phyloP scores from a whole-genome alignment of 495 filamentous ascomycete species.

The Cryomyces minteri region DNA sequence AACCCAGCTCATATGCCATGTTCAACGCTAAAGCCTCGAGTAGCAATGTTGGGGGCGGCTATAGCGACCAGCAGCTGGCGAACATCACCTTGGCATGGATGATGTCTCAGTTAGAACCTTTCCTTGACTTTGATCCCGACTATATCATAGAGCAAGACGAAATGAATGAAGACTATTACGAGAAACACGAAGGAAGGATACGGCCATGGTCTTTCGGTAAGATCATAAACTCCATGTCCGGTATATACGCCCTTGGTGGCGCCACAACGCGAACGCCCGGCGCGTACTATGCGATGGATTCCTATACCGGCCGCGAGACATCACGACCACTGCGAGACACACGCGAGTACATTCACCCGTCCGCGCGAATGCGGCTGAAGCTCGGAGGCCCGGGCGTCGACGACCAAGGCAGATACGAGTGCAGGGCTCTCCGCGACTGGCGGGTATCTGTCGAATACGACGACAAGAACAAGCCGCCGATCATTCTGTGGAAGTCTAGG shows the following conservation, averaged over 20 bases:
- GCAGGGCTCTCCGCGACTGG: conserved; percentile 30
- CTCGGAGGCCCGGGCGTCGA: conserved; percentile 36
- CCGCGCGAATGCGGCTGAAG: conserved; percentile 35
- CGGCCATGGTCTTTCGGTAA: conserved; percentile 41
- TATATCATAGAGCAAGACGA: conserved; percentile 31
- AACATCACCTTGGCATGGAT: conserved; percentile 56
- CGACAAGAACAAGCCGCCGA: conserved; percentile 3
- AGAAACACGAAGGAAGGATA: conserved; percentile 24
- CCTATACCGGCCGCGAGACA: conserved; percentile 24
- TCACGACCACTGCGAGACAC: conserved; percentile 33
- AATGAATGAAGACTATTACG: conserved; percentile 27
- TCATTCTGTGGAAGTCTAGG: conserved; percentile 17
- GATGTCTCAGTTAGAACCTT: conserved; percentile 46
- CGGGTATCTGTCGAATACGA: conserved; percentile 20
- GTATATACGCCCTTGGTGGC: conserved; percentile 33
- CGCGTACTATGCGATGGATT: conserved; percentile 35
- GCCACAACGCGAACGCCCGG: conserved; percentile 36
- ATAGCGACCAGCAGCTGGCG: conserved; percentile 38
- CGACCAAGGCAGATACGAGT: conserved; percentile 33
- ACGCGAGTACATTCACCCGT: conserved; percentile 46
- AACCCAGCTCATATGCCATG: no score
- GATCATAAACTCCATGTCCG: conserved; percentile 27
- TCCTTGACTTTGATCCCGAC: conserved; percentile 37
- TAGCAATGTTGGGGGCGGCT: conserved; percentile 41
- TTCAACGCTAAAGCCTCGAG: no score